phyloP scores from a whole-genome alignment of 805 yeast species.

The Ogataea polymorpha region DNA sequence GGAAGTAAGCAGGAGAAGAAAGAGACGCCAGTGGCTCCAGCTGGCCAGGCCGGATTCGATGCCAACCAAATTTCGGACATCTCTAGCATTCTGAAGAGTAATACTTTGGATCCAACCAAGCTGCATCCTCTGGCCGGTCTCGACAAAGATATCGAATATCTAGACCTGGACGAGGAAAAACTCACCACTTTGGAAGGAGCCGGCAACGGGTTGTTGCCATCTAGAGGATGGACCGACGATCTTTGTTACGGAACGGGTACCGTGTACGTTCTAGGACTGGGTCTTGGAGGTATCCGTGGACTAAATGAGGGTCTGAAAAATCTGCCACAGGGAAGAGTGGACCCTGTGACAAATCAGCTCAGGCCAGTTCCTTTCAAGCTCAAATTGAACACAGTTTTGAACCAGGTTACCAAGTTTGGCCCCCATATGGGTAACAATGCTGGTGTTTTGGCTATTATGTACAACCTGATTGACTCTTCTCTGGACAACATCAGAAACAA shows the following conservation, averaged over 20 bases:
- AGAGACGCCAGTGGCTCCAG: slow-evolving; percentile 4
- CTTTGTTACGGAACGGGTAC: slow-evolving; percentile 97
- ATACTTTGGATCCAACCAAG: slow-evolving; percentile 63
- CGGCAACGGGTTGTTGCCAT: slow-evolving; percentile 78
- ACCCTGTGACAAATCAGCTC: slow-evolving; percentile 51
- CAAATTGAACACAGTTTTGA: slow-evolving; percentile 83
- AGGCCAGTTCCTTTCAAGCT: slow-evolving; percentile 73
- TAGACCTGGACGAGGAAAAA: slow-evolving; percentile 85
- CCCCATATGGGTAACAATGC: slow-evolving; percentile 94
- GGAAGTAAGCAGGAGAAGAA: slow-evolving; percentile 33
- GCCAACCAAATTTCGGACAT: slow-evolving; percentile 53
- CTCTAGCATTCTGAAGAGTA: slow-evolving; percentile 55
- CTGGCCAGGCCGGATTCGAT: slow-evolving; percentile 6
- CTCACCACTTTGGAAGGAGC: slow-evolving; percentile 78
- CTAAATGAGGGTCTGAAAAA: slow-evolving; percentile 78
- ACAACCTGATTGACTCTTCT: slow-evolving; percentile 78
- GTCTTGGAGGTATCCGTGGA: slow-evolving; percentile 87
- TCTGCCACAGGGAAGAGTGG: slow-evolving; percentile 57
- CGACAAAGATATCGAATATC: slow-evolving; percentile 83
- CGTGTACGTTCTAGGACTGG: slow-evolving; percentile 81
- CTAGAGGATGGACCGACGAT: slow-evolving; percentile 98
- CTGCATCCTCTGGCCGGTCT: slow-evolving; percentile 92
- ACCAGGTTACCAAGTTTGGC: slow-evolving; percentile 91
- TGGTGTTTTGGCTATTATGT: slow-evolving; percentile 87
- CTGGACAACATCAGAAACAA: slow-evolving; percentile 81